Base-by-base conservation (phyloP, 2,329 filamentous ascomycete genomes). In the Exophiala calicioides region DNA sequence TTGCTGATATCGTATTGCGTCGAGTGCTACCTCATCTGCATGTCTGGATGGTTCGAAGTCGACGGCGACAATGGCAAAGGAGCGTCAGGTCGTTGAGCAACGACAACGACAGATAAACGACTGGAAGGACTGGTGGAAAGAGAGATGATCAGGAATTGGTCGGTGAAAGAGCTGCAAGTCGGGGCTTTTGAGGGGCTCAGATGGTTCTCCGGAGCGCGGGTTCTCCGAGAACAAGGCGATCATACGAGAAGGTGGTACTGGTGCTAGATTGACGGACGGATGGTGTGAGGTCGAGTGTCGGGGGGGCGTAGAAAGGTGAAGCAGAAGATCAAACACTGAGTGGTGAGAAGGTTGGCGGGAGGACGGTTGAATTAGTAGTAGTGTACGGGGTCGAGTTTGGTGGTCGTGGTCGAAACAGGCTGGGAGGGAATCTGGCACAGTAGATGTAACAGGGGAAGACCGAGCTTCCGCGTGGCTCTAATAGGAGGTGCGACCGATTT, bases 101-200 rank as follows among this genome's bases (percentile, higher is more conserved):
- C 33, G 33, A 15, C 18, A 26, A 8, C 23, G 23, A 29, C 33
- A 23, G 19, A 21, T 36, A 15, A 23, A 36, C 36, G 23, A 21
- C 26, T 29, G n/a, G n/a, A n/a, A n/a, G n/a, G n/a, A n/a, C n/a
- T n/a, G n/a, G n/a, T n/a, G n/a, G n/a, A n/a, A n/a, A n/a, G n/a
- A n/a, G n/a, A n/a, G n/a, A n/a, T n/a, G n/a, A n/a, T n/a, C n/a
- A n/a, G n/a, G n/a, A n/a, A n/a, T n/a, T n/a, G n/a, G n/a, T n/a
- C n/a, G 16, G 39, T 23, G 21, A 35, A 24, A 36, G 21, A 47
- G 48, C 48, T 38, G 44, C 26, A 31, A 38, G 38, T 32, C 32
- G 40, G 36, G 24, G 48, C 45, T 55, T 55, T 49, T 52, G 52
- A 55, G 52, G 52, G n/a, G n/a, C n/a, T n/a, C n/a, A n/a, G n/a